These are phyloP conservation scores for Anisodus tanguticus DNA, from an alignment of 257 asterid genomes.

Conservation along the genomic window DNA sequence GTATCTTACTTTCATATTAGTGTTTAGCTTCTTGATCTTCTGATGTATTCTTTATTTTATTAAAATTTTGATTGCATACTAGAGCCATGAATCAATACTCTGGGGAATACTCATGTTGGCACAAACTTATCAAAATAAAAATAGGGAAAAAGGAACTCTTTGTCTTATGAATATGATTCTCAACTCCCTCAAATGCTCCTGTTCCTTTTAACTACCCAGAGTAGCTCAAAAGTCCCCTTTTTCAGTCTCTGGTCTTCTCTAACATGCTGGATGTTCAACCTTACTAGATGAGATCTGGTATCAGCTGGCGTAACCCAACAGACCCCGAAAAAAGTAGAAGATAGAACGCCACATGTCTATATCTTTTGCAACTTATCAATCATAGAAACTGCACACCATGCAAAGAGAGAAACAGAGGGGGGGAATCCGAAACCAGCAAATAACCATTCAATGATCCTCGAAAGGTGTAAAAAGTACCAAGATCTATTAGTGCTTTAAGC, in stretches of 20 bases:
- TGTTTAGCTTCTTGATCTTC: not conserved
- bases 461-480: too few relatives aligned
- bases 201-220: not conserved
- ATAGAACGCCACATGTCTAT: not conserved
- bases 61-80: not conserved
- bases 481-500: too few relatives aligned
- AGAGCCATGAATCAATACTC: not conserved
- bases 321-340: not conserved
- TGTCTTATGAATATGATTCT: not conserved
- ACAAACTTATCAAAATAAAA: not conserved
- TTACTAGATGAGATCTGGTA: not conserved
- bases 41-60: not conserved
- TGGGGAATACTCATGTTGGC: not conserved
- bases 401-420: not conserved
- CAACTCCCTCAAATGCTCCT: not conserved
- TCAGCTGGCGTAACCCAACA: not conserved
- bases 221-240: not conserved
- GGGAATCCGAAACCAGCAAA: not conserved
- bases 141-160: not conserved
- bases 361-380: not conserved
- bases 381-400: not conserved
- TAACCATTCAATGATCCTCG: not conserved
- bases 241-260: not conserved
- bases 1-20: not conserved
- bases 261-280: not conserved